Conservation (phyloP, 768 basidiomycete genomes). For the Termitomyces sp. region DNA sequence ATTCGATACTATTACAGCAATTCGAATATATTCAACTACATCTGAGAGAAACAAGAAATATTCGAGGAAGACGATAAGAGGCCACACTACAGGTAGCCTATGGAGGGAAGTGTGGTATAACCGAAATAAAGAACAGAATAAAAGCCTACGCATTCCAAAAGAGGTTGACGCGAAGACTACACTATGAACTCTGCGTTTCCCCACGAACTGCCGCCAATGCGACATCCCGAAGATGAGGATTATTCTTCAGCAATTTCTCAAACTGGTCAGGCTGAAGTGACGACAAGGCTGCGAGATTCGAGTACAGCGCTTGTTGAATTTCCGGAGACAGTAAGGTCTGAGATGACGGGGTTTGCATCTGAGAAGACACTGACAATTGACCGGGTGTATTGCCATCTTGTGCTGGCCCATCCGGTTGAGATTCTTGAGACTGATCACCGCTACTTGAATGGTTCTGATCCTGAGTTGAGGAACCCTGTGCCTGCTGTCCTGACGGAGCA, state of each 20-base stretch:
- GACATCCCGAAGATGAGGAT: slow-evolving; percentile 32
- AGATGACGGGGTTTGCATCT: slow-evolving; percentile 2
- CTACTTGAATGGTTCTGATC: not conserved
- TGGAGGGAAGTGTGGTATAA: not conserved
- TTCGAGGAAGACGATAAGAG: not conserved
- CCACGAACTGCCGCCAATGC: slow-evolving; percentile 27
- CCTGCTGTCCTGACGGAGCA: not conserved
- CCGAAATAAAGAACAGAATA: not conserved
- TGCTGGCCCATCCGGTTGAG: not conserved
- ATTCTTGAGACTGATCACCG: not conserved
- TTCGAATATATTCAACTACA: not conserved
- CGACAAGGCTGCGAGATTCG: slow-evolving; percentile 25
- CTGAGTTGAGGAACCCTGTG: not conserved
- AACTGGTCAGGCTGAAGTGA: slow-evolving; percentile 31
- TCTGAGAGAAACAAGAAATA: not conserved
- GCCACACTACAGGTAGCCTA: not conserved
- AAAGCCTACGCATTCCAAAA: not conserved
- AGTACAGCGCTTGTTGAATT: slow-evolving; percentile 10
- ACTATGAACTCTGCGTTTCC: slow-evolving; percentile 16
- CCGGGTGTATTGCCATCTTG: not conserved
- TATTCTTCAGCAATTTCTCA: slow-evolving; percentile 28
- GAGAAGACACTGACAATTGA: not conserved
- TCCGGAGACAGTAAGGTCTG: not conserved
- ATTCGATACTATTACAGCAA: not conserved
- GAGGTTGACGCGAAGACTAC: not conserved